These are phyloP conservation scores for Herpetomonas tarakana DNA, from an alignment of 208 protist genomes.

Conservation along the genomic window DNA sequence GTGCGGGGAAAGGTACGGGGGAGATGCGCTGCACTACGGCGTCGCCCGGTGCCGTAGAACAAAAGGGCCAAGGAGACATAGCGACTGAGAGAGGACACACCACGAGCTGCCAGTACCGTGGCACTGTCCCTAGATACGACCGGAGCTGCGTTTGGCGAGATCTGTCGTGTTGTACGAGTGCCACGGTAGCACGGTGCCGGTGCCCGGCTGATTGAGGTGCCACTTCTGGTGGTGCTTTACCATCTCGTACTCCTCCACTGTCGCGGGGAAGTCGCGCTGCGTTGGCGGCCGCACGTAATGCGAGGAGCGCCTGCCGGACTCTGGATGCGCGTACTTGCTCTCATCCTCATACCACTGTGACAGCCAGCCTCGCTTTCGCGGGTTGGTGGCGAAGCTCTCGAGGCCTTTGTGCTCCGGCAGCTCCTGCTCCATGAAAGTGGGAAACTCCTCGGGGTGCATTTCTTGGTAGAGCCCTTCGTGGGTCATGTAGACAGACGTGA, in stretches of 20 bases:
- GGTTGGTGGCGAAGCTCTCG: conserved; percentile 67
- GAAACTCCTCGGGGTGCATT: conserved; percentile 84
- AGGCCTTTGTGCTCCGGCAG: conserved; percentile 79
- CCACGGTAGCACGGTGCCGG: conserved; percentile 86
- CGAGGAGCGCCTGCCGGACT: conserved; percentile 63
- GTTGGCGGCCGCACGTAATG: conserved; percentile 82
- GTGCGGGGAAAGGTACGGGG: too few species aligned
- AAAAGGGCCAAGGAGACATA: not conserved
- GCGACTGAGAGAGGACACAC: not conserved
- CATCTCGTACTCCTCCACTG: conserved; percentile 84
- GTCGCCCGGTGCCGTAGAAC: not conserved
- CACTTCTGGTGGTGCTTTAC: conserved; percentile 93
- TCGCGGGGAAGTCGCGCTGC: conserved; percentile 83
- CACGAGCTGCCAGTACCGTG: not conserved
- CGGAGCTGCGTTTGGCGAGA: conserved; percentile 39
- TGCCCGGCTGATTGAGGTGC: conserved; percentile 88
- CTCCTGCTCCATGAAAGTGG: conserved; percentile 78
- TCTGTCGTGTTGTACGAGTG: conserved; percentile 76
- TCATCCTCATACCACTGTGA: conserved; percentile 88
- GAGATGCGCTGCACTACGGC: not conserved
- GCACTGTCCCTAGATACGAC: conserved; percentile 21
- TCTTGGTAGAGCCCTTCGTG: conserved; percentile 90
- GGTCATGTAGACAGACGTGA: conserved; percentile 87
- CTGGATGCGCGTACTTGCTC: conserved; percentile 83
- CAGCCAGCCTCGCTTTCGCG: conserved; percentile 80